These are phyloP conservation scores for Fraxinus quadrangulata DNA, from an alignment of 257 asterid species.

Conservation along the genomic window DNA sequence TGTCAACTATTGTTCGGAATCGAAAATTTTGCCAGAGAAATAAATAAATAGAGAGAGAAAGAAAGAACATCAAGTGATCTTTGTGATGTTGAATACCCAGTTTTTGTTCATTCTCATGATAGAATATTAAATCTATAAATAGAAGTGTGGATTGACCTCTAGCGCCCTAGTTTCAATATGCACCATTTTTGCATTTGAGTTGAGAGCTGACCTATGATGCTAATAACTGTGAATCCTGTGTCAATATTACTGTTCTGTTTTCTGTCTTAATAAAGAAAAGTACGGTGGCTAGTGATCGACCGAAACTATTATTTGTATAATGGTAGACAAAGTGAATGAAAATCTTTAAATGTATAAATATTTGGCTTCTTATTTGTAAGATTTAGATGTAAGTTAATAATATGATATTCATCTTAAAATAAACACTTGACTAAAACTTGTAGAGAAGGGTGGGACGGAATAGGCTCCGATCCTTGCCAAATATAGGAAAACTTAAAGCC, in stretches of 20 bases:
- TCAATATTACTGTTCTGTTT: neutral
- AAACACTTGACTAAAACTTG: too few relatives aligned
- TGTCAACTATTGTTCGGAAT: neutral
- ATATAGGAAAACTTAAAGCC: too few relatives aligned
- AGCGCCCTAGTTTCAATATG: neutral
- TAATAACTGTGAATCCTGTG: too few relatives aligned
- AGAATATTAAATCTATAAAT: too few relatives aligned
- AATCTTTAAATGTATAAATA: neutral
- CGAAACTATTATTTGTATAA: neutral
- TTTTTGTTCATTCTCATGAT: neutral
- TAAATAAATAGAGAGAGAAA: too few relatives aligned
- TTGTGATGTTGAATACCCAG: neutral
- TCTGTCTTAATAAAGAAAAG: neutral
- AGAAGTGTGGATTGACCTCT: neutral
- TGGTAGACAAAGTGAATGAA: neutral
- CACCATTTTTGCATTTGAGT: neutral
- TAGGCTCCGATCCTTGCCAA: too few relatives aligned
- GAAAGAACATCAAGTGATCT: too few relatives aligned
- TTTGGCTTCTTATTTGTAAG: neutral
- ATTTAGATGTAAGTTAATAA: neutral
- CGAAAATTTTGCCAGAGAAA: neutral
- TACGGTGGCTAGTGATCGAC: neutral
- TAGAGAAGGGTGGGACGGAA: too few relatives aligned
- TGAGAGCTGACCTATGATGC: too few relatives aligned
- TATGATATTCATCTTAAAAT: neutral